These are phyloP conservation scores for Pseudocercospora fuligena DNA, from an alignment of 2,329 filamentous ascomycete species.

Conservation along the genomic window DNA sequence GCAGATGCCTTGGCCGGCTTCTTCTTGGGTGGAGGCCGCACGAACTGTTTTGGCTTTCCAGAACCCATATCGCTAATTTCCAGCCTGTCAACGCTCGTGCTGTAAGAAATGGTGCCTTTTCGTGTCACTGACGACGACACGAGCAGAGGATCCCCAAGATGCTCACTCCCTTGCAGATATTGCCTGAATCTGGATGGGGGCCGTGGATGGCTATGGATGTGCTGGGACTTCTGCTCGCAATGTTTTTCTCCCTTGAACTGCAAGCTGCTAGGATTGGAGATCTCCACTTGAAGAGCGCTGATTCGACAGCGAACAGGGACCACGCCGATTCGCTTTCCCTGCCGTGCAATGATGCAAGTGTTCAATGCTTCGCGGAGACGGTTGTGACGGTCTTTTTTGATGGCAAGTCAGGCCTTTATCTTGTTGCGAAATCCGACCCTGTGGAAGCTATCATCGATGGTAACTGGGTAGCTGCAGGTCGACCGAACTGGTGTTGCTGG, in stretches of 20 bases:
- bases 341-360: slow-evolving; percentile 2
- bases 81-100: neutral
- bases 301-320: neutral
- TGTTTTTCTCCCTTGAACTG: neutral
- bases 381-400: too few species aligned
- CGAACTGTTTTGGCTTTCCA: slow-evolving; percentile 38
- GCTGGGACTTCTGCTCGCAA: neutral
- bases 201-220: neutral
- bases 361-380: neutral
- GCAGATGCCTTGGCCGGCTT: slow-evolving; percentile 45
- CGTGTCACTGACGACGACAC: neutral
- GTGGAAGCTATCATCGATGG: neutral
- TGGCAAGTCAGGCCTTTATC: neutral
- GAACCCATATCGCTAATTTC: slow-evolving; percentile 30
- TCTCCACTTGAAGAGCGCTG: neutral
- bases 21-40: slow-evolving; percentile 38
- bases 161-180: neutral
- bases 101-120: neutral
- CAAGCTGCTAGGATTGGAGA: too few species aligned
- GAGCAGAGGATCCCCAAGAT: neutral
- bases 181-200: neutral
- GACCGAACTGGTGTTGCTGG: neutral
- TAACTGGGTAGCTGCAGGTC: neutral
- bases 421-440: neutral
- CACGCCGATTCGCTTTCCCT: neutral